Evolutionary conservation across 371 early-diverging fungal genomes (phyloP).

Genomic region (Blakeslea trispora): DNA sequence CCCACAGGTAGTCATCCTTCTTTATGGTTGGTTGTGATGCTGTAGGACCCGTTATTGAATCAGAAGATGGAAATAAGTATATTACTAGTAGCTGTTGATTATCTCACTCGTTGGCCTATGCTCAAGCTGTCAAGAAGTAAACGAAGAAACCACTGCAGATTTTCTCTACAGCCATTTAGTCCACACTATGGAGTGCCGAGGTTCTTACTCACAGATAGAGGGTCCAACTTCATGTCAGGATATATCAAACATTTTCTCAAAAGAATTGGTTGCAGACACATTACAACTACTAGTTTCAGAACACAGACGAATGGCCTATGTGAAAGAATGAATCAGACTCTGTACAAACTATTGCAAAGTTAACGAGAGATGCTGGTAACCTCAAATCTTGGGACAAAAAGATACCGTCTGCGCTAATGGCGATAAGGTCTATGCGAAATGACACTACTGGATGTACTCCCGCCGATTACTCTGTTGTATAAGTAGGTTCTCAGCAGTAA

Average conservation of each 20-base stretch:
- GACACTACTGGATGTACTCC: slow-evolving; percentile 16
- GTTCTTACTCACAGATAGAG: slow-evolving; percentile 22
- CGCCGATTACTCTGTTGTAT: too few species aligned
- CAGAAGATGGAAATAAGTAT: slow-evolving; percentile 7
- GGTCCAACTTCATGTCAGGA: slow-evolving; percentile 18
- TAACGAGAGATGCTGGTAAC: slow-evolving; percentile 5
- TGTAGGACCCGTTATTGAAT: too few species aligned
- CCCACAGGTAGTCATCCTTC: slow-evolving; percentile 17
- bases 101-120: slow-evolving; percentile 24
- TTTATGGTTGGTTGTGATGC: slow-evolving; percentile 24
- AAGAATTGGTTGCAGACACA: too few species aligned
- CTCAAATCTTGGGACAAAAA: slow-evolving; percentile 14
- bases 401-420: slow-evolving; percentile 13
- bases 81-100: slow-evolving; percentile 16
- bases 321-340: slow-evolving; percentile 32
- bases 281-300: slow-evolving; percentile 24
- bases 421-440: slow-evolving; percentile 17
- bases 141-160: slow-evolving; percentile 18
- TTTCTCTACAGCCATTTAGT: slow-evolving; percentile 22
- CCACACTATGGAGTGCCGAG: slow-evolving; percentile 11
- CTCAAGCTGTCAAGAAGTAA: slow-evolving; percentile 18
- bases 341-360: slow-evolving; percentile 19
- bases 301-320: slow-evolving; percentile 37
- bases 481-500: too few species aligned
- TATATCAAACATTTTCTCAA: slow-evolving; percentile 12